Evolutionary conservation across 2,329 filamentous ascomycete species (phyloP).

Genomic region (Fusarium nygamai): DNA sequence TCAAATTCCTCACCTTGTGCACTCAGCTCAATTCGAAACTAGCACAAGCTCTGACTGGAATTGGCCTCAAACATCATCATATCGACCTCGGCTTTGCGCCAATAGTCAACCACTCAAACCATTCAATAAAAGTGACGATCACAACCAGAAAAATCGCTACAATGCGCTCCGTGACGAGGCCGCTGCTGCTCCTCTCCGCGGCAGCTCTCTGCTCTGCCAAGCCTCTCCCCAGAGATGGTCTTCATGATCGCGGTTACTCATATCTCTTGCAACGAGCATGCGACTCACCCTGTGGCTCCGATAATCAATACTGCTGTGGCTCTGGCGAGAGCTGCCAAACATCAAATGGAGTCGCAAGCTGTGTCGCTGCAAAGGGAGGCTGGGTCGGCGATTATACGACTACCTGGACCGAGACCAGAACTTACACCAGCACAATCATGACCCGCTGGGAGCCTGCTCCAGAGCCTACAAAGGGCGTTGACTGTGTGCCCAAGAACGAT

Average conservation of each 20-base stretch:
- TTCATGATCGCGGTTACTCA: slow-evolving; percentile 60
- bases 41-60: slow-evolving; percentile 13
- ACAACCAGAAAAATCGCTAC: slow-evolving; percentile 4
- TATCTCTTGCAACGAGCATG: slow-evolving; percentile 62
- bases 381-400: slow-evolving; percentile 57
- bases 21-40: slow-evolving; percentile 16
- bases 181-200: slow-evolving; percentile 53
- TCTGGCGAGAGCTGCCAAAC: slow-evolving; percentile 63
- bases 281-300: slow-evolving; percentile 62
- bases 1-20: slow-evolving; percentile 2
- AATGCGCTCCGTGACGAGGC: slow-evolving; percentile 42
- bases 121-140: background rate
- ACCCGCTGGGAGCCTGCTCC: slow-evolving; percentile 59
- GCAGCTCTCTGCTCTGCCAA: slow-evolving; percentile 51
- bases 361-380: slow-evolving; percentile 51
- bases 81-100: slow-evolving; percentile 15
- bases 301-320: slow-evolving; percentile 66
- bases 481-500: slow-evolving; percentile 61
- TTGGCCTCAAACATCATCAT: slow-evolving; percentile 16
- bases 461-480: slow-evolving; percentile 53
- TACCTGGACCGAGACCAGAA: slow-evolving; percentile 70
- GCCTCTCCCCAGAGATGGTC: slow-evolving; percentile 61
- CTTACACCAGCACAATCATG: slow-evolving; percentile 68
- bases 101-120: background rate
- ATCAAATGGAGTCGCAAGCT: slow-evolving; percentile 59